Base-by-base conservation (phyloP, 78 protist genomes). In the Emiliania huxleyi region DNA sequence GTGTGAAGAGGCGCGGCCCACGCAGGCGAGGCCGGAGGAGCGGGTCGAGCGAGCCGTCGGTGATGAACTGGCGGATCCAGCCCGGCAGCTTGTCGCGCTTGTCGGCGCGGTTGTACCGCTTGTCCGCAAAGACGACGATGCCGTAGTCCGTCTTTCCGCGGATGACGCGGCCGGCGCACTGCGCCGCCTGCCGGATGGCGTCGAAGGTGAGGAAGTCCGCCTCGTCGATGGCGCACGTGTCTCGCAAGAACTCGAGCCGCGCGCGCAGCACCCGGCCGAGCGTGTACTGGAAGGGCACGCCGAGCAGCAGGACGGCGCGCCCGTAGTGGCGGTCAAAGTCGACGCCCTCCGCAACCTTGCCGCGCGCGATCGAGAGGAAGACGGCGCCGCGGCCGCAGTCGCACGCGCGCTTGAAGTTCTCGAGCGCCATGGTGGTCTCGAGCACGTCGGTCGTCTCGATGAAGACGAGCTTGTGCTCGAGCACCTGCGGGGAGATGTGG, bases 111-210 rank as follows among this genome's bases (percentile, higher is more conserved):
- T 26, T 43, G 87, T 88, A 93, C 37, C 94, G 84, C 73, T 87
- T 93, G 91, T 98, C 99, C 0, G 99, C 99, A 21, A 99, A 97
- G 11, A 98, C 56, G 99, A 98, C 97, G 5, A 98, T 45, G 3
- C 99, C 99, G 92, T 99, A 99, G 95, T 99, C 99, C 0, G 96
- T 93, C 56, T 99, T 99, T 91, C 98, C 95, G 40, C 99, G 95
- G 35, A 99, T 96, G 35, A 98, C 99, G 22, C 99, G 95, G 1
- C 99, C 99, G 6, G 98, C 97, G 85, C 99, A 99, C 92, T 98
- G 99, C 2, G 98, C 81, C 0, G 99, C 99, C 37, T 98, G 97
- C 37, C 99, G 94, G 99, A 99, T 95, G 26, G 99, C 99, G 55
- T 99, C 99, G 46, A 98, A 99, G 6, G 98, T 92, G 43, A 98